These are phyloP conservation scores for Monosporascus sp. DNA, from an alignment of 2,329 filamentous ascomycete species.

Conservation along the genomic window DNA sequence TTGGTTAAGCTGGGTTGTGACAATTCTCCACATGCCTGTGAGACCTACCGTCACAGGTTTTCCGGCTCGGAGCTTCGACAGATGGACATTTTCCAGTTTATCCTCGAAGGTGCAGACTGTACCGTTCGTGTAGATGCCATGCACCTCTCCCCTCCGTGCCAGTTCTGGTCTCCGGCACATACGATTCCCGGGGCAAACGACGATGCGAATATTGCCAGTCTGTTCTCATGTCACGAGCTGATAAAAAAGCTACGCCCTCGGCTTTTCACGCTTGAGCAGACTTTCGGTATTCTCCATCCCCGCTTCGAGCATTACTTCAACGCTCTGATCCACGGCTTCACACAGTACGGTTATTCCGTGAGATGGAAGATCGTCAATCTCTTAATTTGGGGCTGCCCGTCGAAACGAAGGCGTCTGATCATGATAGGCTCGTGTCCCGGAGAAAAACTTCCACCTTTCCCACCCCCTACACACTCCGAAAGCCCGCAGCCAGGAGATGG, in stretches of 20 bases:
- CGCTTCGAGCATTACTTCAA: constrained; percentile 52
- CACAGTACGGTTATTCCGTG: constrained; percentile 61
- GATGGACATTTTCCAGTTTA: constrained; percentile 44
- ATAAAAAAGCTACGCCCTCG: constrained; percentile 57
- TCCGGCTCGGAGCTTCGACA: constrained; percentile 41
- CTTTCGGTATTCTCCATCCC: constrained; percentile 57
- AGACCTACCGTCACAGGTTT: constrained; percentile 58
- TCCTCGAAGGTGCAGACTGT: constrained; percentile 23
- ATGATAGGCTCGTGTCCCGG: constrained; percentile 61
- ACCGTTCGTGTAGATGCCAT: constrained; percentile 57
- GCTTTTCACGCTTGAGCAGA: constrained; percentile 74
- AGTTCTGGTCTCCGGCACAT: constrained; percentile 69
- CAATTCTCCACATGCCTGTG: constrained; percentile 47
- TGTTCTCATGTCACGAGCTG: constrained; percentile 50
- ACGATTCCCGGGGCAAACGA: constrained; percentile 55
- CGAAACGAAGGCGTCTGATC: constrained; percentile 46
- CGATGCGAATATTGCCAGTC: constrained; percentile 59
- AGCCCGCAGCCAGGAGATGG: constrained; percentile 22
- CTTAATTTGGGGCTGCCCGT: constrained; percentile 45
- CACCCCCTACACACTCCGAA: constrained; percentile 52
- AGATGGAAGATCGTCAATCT: constrained; percentile 59
- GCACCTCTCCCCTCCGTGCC: constrained; percentile 74
- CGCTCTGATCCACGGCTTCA: constrained; percentile 58
- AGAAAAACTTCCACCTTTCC: constrained; percentile 63
- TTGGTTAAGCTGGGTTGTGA: constrained; percentile 61